These are phyloP conservation scores for Fusarium chaquense DNA, from an alignment of 2,329 filamentous ascomycete genomes.

Conservation along the genomic window DNA sequence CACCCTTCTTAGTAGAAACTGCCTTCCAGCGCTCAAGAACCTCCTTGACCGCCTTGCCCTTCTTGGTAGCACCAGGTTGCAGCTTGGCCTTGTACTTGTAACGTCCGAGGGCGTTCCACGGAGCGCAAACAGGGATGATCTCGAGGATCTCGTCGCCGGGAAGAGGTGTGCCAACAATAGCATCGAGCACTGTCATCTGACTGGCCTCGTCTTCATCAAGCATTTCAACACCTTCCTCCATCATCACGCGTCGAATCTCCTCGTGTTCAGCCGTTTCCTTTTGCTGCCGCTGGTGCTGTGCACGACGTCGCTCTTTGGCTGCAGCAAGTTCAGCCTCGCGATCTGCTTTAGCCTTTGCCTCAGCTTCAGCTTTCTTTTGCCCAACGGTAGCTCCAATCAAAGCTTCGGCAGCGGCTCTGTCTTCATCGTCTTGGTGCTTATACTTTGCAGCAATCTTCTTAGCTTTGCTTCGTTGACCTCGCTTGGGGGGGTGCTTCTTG, in stretches of 20 bases:
- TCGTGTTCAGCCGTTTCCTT: constrained; percentile 82
- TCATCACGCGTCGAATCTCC: constrained; percentile 71
- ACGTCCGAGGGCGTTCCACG: constrained; percentile 71
- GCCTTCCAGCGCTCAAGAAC: constrained; percentile 84
- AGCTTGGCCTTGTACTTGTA: constrained; percentile 97
- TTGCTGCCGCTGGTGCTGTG: constrained; percentile 83
- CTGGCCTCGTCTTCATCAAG: constrained; percentile 70
- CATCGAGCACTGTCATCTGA: constrained; percentile 70
- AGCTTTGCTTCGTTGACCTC: constrained; percentile 83
- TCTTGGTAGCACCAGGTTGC: constrained; percentile 90
- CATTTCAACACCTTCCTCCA: constrained; percentile 69
- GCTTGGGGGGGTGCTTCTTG: constrained; percentile 64
- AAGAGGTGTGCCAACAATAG: constrained; percentile 80
- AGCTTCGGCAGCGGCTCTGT: constrained; percentile 83
- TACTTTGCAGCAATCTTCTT: constrained; percentile 93
- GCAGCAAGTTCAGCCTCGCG: constrained; percentile 74
- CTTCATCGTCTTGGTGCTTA: constrained; percentile 93
- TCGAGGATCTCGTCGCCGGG: constrained; percentile 86
- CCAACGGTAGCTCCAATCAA: constrained; percentile 84
- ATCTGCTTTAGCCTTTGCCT: constrained; percentile 77
- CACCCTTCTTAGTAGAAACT: constrained; percentile 69
- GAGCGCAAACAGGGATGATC: constrained; percentile 72
- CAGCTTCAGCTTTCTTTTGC: constrained; percentile 75
- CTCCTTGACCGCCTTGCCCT: constrained; percentile 93
- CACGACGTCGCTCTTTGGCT: constrained; percentile 78